phyloP scores from a whole-genome alignment of 202 grass and related monocot genomes.

The Setaria italica region DNA sequence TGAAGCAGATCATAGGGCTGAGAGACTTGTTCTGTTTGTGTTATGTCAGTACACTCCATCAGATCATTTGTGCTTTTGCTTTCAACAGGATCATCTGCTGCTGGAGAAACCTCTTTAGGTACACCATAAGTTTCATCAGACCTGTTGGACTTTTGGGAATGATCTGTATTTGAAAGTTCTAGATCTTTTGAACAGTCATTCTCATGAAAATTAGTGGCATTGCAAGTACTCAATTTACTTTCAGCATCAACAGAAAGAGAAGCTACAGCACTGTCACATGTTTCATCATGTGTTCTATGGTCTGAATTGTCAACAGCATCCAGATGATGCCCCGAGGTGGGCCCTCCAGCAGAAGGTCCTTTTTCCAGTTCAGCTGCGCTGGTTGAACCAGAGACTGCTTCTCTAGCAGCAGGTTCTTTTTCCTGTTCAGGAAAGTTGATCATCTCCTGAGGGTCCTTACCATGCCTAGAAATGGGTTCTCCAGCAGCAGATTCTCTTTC shows the following conservation, averaged over 20 bases:
- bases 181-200: conserved; percentile 37
- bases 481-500: conserved; percentile 31
- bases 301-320: conserved; percentile 28
- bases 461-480: conserved; percentile 28
- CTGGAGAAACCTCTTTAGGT: conserved; percentile 37
- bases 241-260: conserved; percentile 33
- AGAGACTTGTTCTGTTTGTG: conserved; percentile 30
- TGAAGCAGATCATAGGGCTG: conserved; percentile 42
- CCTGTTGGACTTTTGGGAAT: conserved; percentile 35
- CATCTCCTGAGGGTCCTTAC: conserved; percentile 16
- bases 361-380: conserved; percentile 44
- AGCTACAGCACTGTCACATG: conserved; percentile 32
- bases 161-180: conserved; percentile 41
- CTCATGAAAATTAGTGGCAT: conserved; percentile 35
- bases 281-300: conserved; percentile 37
- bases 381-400: conserved; percentile 20
- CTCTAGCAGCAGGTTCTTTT: conserved; percentile 36
- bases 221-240: conserved; percentile 42
- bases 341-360: conserved; percentile 6
- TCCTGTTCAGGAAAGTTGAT: conserved; percentile 39
- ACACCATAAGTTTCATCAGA: conserved; percentile 37
- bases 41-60: conserved; percentile 21
- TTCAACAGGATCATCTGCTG: conserved; percentile 33
- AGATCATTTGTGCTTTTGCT: conserved; percentile 30
- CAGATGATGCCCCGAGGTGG: conserved; percentile 5